A percentile compares a stretch with the other conserved stretches of the same genome.
These are phyloP conservation scores for Irpex sp. DNA, from an alignment of 1,284 basidiomycete genomes.

Conservation along the genomic window DNA sequence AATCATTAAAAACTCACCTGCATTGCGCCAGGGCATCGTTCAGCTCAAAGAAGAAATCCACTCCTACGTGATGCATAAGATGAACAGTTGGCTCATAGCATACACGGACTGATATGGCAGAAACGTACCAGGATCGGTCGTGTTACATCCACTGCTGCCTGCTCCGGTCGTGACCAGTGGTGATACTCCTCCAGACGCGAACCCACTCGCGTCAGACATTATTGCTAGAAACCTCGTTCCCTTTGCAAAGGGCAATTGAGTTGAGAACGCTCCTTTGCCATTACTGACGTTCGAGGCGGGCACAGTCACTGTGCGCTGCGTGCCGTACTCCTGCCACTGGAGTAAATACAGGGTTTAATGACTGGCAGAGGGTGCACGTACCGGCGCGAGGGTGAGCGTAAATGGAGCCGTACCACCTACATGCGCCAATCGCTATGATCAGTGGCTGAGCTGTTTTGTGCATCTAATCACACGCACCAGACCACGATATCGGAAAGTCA, in stretches of 20 bases:
- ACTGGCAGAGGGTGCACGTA: constrained; percentile 31
- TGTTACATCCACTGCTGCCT: constrained; percentile 50
- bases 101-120: constrained; percentile 9
- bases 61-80: constrained; percentile 18
- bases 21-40: constrained; percentile 60
- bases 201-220: constrained; percentile 72
- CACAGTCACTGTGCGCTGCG: constrained; percentile 52
- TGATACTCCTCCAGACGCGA: constrained; percentile 60
- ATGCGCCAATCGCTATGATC: constrained; percentile 5
- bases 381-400: constrained; percentile 52
- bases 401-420: constrained; percentile 65
- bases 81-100: constrained; percentile 6
- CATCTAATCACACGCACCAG: constrained; percentile 40
- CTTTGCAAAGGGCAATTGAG: constrained; percentile 39
- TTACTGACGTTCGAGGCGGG: constrained; percentile 51
- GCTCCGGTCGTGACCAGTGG: constrained; percentile 45
- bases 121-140: constrained; percentile 37
- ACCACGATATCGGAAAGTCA: constrained; percentile 55
- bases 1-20: constrained; percentile 35
- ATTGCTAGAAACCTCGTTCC: constrained; percentile 46
- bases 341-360: constrained; percentile 1
- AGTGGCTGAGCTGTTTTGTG: neutral
- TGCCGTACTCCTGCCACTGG: constrained; percentile 42
- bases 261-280: constrained; percentile 51
- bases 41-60: constrained; percentile 48